Conservation (phyloP, 768 basidiomycete species). For the Terana coerulea region DNA sequence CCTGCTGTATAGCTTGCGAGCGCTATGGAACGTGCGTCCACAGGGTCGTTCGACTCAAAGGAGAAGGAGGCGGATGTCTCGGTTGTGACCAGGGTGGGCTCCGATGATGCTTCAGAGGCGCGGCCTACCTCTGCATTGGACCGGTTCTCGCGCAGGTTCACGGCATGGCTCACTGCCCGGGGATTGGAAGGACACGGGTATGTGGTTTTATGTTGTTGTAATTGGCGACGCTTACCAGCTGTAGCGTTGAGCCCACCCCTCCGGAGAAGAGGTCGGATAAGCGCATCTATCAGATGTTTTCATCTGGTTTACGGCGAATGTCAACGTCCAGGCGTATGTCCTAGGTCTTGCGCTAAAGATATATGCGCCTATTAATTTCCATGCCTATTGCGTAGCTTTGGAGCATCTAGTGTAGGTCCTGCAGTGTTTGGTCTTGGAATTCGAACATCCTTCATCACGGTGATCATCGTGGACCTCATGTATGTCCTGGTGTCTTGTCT, state of each 20-base stretch:
- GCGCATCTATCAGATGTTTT: constrained; percentile 60
- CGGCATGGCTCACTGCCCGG: constrained; percentile 15
- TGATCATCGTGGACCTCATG: constrained; percentile 43
- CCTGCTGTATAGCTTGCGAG: too few species aligned
- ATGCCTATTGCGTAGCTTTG: constrained; percentile 38
- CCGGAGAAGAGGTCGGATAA: constrained; percentile 47
- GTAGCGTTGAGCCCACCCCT: constrained; percentile 52
- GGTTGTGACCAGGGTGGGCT: too few species aligned
- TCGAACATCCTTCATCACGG: constrained; percentile 37
- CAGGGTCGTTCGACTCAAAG: too few species aligned
- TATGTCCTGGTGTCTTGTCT: constrained; percentile 22
- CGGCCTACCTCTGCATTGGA: too few species aligned
- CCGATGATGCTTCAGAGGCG: too few species aligned
- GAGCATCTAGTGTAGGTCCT: constrained; percentile 48
- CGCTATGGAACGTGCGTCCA: too few species aligned
- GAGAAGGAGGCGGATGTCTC: too few species aligned
- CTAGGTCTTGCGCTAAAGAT: too few species aligned
- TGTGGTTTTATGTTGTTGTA: background rate
- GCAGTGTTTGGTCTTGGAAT: constrained; percentile 44
- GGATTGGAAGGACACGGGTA: constrained; percentile 21
- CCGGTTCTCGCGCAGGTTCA: too few species aligned
- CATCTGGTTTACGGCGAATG: constrained; percentile 68
- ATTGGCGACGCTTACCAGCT: too few species aligned
- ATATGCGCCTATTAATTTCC: too few species aligned
- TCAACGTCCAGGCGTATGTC: constrained; percentile 58